A percentile compares a stretch with the other conserved stretches of the same genome.
Conservation (phyloP, 129 eudicot species). For the Artemisia tridentata region DNA sequence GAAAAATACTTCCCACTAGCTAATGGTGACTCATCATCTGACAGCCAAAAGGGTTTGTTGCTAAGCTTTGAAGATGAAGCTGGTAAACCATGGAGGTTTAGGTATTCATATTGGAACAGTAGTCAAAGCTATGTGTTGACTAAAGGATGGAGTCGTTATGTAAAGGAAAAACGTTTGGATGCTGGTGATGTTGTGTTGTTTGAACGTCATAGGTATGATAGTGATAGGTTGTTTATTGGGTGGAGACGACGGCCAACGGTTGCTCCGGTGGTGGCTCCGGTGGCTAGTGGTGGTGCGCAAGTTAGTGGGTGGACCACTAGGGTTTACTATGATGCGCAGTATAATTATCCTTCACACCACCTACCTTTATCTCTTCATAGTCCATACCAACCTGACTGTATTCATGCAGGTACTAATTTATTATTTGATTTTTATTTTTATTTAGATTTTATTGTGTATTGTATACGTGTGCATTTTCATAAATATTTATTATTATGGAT, state of each 20-base stretch:
- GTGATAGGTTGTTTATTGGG: slow-evolving; percentile 62
- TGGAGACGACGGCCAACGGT: slow-evolving; percentile 60
- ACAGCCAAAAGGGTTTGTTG: slow-evolving; percentile 41
- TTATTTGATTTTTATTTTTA: slow-evolving; percentile 2
- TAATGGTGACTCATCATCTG: slow-evolving; percentile 21
- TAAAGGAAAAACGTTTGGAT: slow-evolving; percentile 75
- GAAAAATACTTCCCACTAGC: slow-evolving; percentile 74
- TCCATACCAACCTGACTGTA: slow-evolving; percentile 59
- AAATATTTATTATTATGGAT: slow-evolving; percentile 4
- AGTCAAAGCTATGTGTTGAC: slow-evolving; percentile 95
- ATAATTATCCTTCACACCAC: slow-evolving; percentile 49
- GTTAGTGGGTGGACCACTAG: slow-evolving; percentile 46
- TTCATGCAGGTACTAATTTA: slow-evolving; percentile 54
- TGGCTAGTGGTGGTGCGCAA: slow-evolving; percentile 29
- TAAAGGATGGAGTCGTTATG: slow-evolving; percentile 97
- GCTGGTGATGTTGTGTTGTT: slow-evolving; percentile 85
- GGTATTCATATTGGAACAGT: slow-evolving; percentile 93
- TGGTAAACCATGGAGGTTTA: slow-evolving; percentile 77
- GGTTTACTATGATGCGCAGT: slow-evolving; percentile 37
- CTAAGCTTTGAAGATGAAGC: slow-evolving; percentile 73
- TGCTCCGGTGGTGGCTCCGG: slow-evolving; percentile 27
- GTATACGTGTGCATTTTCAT: slow-evolving; percentile 30
- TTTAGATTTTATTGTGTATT: background rate
- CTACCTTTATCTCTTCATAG: slow-evolving; percentile 33
- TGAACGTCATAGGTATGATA: slow-evolving; percentile 44